phyloP scores from a whole-genome alignment of 192 early-diverging fungal genomes.

The Coemansia sp. region DNA sequence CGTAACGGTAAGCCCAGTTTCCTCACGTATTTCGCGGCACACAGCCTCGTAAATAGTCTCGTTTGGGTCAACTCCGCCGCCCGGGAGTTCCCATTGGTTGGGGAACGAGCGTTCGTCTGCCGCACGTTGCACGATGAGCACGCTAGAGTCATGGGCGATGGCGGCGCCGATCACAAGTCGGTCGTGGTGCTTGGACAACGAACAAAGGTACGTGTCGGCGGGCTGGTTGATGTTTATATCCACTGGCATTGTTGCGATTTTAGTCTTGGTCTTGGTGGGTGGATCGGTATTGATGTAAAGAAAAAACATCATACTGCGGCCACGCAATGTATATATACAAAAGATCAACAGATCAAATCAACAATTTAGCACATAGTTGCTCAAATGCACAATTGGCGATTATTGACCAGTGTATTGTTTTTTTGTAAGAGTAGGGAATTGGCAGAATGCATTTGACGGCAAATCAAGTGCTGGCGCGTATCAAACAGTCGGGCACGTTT shows the following conservation, averaged over 20 bases:
- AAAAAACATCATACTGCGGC: not conserved
- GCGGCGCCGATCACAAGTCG: slow-evolving; percentile 45
- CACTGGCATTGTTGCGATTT: not conserved
- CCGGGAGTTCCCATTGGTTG: slow-evolving; percentile 52
- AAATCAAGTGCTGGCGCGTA: slow-evolving; percentile 26
- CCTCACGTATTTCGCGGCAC: slow-evolving; percentile 45
- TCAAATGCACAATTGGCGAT: not conserved
- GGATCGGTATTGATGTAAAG: not conserved
- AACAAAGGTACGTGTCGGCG: not conserved
- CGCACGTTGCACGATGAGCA: slow-evolving; percentile 47
- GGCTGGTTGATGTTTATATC: not conserved
- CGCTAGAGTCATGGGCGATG: slow-evolving; percentile 10
- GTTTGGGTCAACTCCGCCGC: slow-evolving; percentile 42
- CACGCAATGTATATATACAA: not conserved
- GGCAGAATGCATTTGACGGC: slow-evolving; percentile 14
- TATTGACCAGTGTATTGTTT: not conserved
- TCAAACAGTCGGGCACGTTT: slow-evolving; percentile 35
- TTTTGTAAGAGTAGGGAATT: not conserved
- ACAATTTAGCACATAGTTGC: not conserved
- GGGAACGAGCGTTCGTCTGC: slow-evolving; percentile 41
- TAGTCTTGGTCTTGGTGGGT: not conserved
- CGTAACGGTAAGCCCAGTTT: slow-evolving; percentile 35
- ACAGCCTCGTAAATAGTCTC: slow-evolving; percentile 43
- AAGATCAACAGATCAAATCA: not conserved
- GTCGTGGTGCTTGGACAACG: slow-evolving; percentile 17